Percentiles rank a stretch among this genome's conserved stretches.
phyloP scores from a whole-genome alignment of 2,329 filamentous ascomycete species.

The Zymoseptoria passerinii region DNA sequence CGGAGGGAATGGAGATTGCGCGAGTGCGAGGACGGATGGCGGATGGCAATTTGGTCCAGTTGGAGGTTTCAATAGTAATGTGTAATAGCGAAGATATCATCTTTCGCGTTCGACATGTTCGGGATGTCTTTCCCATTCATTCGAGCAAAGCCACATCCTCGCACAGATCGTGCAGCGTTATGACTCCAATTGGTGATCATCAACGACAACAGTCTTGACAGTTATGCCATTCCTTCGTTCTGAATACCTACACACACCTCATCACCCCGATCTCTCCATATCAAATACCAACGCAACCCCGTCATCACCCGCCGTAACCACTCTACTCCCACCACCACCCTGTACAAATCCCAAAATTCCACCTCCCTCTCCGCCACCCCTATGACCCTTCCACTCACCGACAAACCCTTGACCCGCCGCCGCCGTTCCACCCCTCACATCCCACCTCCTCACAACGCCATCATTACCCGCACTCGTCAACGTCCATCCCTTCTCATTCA shows the following conservation, averaged over 20 bases:
- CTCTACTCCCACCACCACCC: conserved; percentile 58
- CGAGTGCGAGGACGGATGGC: background rate
- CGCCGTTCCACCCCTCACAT: conserved; percentile 60
- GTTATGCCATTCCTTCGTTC: too few relatives aligned
- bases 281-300: conserved; percentile 57
- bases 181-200: background rate
- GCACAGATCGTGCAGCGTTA: background rate
- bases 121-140: too few relatives aligned
- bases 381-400: conserved; percentile 84
- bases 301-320: conserved; percentile 91
- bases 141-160: too few relatives aligned
- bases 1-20: background rate
- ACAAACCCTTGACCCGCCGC: conserved; percentile 61
- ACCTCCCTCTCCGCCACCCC: conserved; percentile 66
- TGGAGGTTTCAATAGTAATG: background rate
- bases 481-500: conserved; percentile 47
- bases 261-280: background rate
- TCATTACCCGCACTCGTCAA: conserved; percentile 88
- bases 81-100: background rate
- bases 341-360: conserved; percentile 90
- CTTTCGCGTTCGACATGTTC: background rate
- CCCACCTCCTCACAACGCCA: conserved; percentile 83
- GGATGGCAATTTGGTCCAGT: background rate
- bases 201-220: background rate
- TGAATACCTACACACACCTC: background rate